Evolutionary conservation across 495 filamentous ascomycete genomes (phyloP), one percentile per base, ranked within the genome.

Genomic region (Cairneyella variabilis): DNA sequence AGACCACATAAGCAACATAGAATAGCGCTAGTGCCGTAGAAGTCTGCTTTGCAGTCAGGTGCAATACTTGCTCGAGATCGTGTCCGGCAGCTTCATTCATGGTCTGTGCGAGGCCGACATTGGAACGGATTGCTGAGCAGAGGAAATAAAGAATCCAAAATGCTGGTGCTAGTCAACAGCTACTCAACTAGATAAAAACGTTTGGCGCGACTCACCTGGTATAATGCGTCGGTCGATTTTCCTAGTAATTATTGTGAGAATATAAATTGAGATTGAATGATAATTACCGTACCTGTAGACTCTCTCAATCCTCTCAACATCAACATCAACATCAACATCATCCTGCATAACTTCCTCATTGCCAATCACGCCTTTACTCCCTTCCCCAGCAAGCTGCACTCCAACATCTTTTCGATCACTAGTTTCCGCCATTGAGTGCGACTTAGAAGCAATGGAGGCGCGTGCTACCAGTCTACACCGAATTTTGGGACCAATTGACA

Each of bases 141-240:
- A 96, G 77, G 66, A 96, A 95, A 70, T 96, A 96, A 7, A 96
- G 76, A n/a, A 85, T 69, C 90, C 90, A 96, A 68, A 96, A 91
- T 32, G 91, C 89, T 79, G 46, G n/a, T n/a, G n/a, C n/a, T n/a
- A n/a, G n/a, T n/a, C n/a, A n/a, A n/a, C n/a, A n/a, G n/a, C n/a
- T n/a, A n/a, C n/a, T n/a, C n/a, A n/a, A n/a, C n/a, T n/a, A n/a
- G n/a, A n/a, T n/a, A n/a, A n/a, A n/a, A n/a, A n/a, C n/a, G n/a
- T n/a, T n/a, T n/a, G n/a, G n/a, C n/a, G n/a, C n/a, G n/a, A 36
- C 39, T n/a, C 32, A 61, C 58, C 57, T 47, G 90, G 88, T 54
- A 96, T 86, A 65, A 96, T 92, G 39, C 90, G 83, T 9, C 74
- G 74, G 61, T 96, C 90, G 50, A 96, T 74, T 66, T 93, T 95